These are phyloP conservation scores for Magnaporthiopsis rhizophila DNA, from an alignment of 2,329 filamentous ascomycete genomes.

Conservation along the genomic window DNA sequence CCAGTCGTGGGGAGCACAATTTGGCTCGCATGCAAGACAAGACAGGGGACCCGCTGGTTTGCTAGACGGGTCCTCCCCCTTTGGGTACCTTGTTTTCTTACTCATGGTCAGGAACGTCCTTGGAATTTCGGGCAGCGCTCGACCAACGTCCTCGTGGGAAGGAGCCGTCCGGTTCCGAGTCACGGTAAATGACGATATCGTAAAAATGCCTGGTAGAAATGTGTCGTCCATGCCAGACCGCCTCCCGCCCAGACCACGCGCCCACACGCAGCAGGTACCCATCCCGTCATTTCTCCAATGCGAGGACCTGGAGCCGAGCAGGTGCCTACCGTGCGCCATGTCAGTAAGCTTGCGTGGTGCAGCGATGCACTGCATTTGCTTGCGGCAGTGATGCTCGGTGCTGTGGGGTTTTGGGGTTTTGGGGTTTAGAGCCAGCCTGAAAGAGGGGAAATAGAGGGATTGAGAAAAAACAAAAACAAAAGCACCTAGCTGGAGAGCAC, in stretches of 20 bases:
- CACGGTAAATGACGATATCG: not conserved
- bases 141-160: not conserved
- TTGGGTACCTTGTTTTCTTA: not conserved
- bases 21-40: not conserved
- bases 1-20: not conserved
- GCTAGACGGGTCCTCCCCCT: not conserved
- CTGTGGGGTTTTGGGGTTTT: no score
- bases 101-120: not conserved
- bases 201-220: not conserved
- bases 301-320: not conserved
- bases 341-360: not conserved
- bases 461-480: not conserved
- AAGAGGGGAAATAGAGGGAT: not conserved
- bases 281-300: not conserved
- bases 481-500: not conserved
- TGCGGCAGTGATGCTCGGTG: not conserved
- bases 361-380: not conserved
- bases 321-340: not conserved
- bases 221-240: not conserved
- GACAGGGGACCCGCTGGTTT: not conserved
- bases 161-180: not conserved
- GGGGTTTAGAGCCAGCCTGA: no score
- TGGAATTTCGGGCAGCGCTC: not conserved
- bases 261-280: not conserved
- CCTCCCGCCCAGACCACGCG: not conserved